A percentile compares a stretch with the other conserved stretches of the same genome.
phyloP scores from a whole-genome alignment of 164 flowering plant species.

The Warburgia ugandensis region DNA sequence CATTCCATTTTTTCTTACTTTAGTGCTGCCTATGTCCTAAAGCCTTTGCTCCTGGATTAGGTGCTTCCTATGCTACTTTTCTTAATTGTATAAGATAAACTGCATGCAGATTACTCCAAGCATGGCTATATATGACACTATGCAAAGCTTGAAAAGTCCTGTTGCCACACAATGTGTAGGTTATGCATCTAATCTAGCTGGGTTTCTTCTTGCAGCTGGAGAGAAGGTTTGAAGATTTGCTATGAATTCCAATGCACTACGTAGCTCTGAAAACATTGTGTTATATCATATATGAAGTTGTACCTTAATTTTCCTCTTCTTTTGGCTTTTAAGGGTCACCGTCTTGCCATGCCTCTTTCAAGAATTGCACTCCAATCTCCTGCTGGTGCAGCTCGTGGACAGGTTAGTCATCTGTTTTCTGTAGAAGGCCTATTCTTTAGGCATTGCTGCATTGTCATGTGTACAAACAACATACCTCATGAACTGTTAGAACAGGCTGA shows the following conservation, averaged over 20 bases:
- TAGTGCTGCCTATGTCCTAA: too few species aligned
- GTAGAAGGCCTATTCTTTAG: too few species aligned
- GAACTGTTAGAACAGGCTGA: slow-evolving; percentile 69
- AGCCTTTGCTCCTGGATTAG: background rate
- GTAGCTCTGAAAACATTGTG: too few species aligned
- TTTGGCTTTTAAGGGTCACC: slow-evolving; percentile 51
- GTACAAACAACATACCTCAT: too few species aligned
- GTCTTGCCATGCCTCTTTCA: slow-evolving; percentile 71
- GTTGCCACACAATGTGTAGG: slow-evolving; percentile 76
- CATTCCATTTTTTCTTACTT: background rate
- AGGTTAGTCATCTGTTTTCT: too few species aligned
- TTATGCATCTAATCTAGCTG: slow-evolving; percentile 64
- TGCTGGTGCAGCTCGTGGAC: slow-evolving; percentile 91
- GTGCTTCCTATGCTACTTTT: background rate
- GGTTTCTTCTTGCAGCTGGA: slow-evolving; percentile 86
- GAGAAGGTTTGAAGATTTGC: slow-evolving; percentile 67
- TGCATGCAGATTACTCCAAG: slow-evolving; percentile 71
- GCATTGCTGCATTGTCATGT: too few species aligned
- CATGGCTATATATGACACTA: slow-evolving; percentile 78
- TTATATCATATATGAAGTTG: slow-evolving; percentile 1
- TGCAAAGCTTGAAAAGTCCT: slow-evolving; percentile 78
- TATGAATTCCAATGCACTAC: too few species aligned
- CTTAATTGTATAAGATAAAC: background rate
- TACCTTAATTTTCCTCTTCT: slow-evolving; percentile 5
- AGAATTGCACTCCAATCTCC: slow-evolving; percentile 68